These are phyloP conservation scores for Galium porrigens DNA, from an alignment of 305 asterid species.

Conservation along the genomic window DNA sequence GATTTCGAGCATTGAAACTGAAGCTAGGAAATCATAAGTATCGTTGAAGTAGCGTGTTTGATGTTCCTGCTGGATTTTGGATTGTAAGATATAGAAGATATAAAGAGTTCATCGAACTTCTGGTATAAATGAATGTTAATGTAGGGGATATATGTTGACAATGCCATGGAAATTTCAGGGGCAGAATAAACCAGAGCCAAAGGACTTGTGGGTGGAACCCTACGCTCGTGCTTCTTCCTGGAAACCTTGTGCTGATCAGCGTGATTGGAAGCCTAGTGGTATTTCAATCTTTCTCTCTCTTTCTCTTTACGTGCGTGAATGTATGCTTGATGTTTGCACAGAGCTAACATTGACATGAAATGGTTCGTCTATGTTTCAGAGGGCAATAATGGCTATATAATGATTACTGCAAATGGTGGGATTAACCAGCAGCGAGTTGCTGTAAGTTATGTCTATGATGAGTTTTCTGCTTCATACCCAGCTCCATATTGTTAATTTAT, in stretches of 20 bases:
- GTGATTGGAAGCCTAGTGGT: constrained; percentile 66
- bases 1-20: neutral
- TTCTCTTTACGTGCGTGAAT: constrained; percentile 2
- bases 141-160: neutral
- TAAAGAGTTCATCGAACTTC: neutral
- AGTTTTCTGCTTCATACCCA: constrained; percentile 9
- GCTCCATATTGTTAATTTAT: neutral
- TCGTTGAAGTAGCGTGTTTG: neutral
- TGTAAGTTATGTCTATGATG: constrained; percentile 39
- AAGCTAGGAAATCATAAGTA: neutral
- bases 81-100: neutral
- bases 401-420: constrained; percentile 96
- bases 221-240: constrained; percentile 62
- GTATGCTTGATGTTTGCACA: neutral
- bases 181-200: constrained; percentile 66
- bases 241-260: constrained; percentile 72
- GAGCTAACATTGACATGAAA: constrained; percentile 17
- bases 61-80: neutral
- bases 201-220: constrained; percentile 88
- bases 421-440: constrained; percentile 99
- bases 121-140: neutral
- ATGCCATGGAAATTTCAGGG: constrained; percentile 33
- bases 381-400: constrained; percentile 60
- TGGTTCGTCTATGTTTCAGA: constrained; percentile 30
- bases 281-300: constrained; percentile 21